Base-by-base conservation (phyloP, 768 basidiomycete species). In the Tephrocybe sp. region DNA sequence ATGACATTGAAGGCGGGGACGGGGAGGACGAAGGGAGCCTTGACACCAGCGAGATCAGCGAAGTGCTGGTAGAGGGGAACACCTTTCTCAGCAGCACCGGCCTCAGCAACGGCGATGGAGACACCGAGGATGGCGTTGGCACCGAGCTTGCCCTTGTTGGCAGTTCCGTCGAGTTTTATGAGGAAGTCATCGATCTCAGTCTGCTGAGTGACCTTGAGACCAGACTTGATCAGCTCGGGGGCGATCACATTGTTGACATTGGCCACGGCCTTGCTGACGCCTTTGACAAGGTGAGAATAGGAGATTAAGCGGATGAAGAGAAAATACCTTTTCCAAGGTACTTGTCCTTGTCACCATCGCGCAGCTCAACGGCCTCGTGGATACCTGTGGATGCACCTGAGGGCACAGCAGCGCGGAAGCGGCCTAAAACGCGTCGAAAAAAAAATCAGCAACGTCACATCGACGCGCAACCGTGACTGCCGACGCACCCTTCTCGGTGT, bases 41-140 rank as follows among this genome's bases (percentile, higher is more conserved):
- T 93, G 73, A 96, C 83, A 61, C 96, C 96, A 52, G 97, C 92
- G 60, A 99, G 87, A 57, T 93, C 89, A 41, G 95, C 97, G 60
- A 98, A 83, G 80, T 98, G 93, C 68, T 90, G 84, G 82, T 98
- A 98, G 60, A 96, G 85, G 44, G 97, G 95, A 49, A 98, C 79
- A 53, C 86, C 90, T 80, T 96, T 97, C 77, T 97, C 91, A 45
- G 84, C 91, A 38, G 97, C 97, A 60, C 78, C 97, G 56, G 97
- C 97, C 74, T 91, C 87, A 37, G 90, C 82, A 46, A 90, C 93
- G 28, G 96, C 96, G 70, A 98, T 98, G 55, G 92, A 95, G 64
- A 99, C 91, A 71, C 94, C 97, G 53, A 99, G 90, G 72, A 98
- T 98, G 65, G 97, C 97, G 71, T 99, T 99, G 46, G 97, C 97